A percentile compares a stretch with the other conserved stretches of the same genome.
Conservation (phyloP, 1,284 basidiomycete species). For the Leccinum insolens region DNA sequence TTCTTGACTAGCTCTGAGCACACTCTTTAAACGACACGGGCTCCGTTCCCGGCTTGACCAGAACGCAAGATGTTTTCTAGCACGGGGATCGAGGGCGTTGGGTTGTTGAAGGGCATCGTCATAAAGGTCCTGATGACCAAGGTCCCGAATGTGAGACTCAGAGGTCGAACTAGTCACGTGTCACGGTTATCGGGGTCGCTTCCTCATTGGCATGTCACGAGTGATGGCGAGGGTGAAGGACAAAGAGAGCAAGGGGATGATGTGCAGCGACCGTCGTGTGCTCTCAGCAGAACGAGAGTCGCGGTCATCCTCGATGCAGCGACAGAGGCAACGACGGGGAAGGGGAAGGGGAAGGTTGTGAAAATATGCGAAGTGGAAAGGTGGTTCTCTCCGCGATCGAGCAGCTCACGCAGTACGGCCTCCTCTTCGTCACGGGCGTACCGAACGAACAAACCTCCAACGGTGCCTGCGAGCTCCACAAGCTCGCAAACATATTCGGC, state of each 20-base stretch:
- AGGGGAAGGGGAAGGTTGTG: too few relatives aligned
- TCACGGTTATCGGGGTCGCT: too few relatives aligned
- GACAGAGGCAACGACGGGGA: too few relatives aligned
- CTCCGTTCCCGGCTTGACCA: constrained; percentile 35
- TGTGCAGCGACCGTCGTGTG: too few relatives aligned
- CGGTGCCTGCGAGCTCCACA: constrained; percentile 65
- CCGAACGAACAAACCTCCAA: constrained; percentile 58
- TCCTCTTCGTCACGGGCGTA: constrained; percentile 61
- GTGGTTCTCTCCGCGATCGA: constrained; percentile 50
- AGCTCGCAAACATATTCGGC: constrained; percentile 70
- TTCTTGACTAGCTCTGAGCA: constrained; percentile 21
- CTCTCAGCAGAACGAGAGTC: too few relatives aligned
- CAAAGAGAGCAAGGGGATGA: too few relatives aligned
- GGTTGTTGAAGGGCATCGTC: constrained; percentile 9
- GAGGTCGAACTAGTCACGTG: too few relatives aligned
- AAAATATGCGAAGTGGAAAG: too few relatives aligned
- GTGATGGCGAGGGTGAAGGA: too few relatives aligned
- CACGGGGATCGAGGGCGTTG: constrained; percentile 31
- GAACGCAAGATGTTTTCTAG: constrained; percentile 35
- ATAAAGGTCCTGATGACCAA: constrained; percentile 8
- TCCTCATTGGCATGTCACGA: too few relatives aligned
- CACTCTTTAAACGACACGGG: constrained; percentile 34
- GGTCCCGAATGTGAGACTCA: too few relatives aligned
- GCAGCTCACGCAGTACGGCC: constrained; percentile 57
- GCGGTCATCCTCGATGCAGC: too few relatives aligned